Evolutionary conservation across 176 grass and related monocot species (phyloP).

Genomic region (Triticum monococcum): DNA sequence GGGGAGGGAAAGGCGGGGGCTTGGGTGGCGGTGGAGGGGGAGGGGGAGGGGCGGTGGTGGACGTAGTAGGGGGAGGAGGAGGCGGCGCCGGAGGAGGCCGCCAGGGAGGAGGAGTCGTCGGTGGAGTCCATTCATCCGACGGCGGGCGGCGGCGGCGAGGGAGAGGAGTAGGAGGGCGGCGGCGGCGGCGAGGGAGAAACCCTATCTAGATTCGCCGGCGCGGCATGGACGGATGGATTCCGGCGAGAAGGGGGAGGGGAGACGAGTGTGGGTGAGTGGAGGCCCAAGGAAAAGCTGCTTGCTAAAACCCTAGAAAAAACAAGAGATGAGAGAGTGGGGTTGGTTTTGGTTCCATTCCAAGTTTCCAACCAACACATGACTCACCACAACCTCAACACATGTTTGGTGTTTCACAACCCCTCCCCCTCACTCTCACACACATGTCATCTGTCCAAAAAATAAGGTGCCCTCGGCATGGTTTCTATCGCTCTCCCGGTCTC

Average conservation of each 20-base stretch:
- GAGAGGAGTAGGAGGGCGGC: neutral
- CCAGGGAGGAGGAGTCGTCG: neutral
- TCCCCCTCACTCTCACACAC: no score
- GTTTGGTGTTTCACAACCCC: no score
- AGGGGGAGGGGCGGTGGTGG: neutral
- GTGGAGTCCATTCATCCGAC: constrained; percentile 3
- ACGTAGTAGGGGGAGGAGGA: neutral
- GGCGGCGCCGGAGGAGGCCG: neutral
- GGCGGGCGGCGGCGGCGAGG: neutral
- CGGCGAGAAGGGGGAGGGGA: no score
- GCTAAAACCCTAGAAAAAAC: neutral
- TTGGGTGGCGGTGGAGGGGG: neutral
- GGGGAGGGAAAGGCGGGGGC: neutral
- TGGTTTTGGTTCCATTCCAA: no score
- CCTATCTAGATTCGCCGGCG: neutral
- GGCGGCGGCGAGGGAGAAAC: neutral
- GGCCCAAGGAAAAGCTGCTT: no score
- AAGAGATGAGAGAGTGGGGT: no score
- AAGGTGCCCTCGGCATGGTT: rapidly evolving
- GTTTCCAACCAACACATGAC: no score
- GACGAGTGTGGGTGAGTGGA: no score
- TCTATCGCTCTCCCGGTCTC: no score
- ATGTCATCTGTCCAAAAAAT: no score
- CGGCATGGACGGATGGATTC: neutral
- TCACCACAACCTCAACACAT: no score